Evolutionary conservation across 2,329 filamentous ascomycete species (phyloP), one percentile per base, ranked within the genome.

Genomic region (Claviceps africana): DNA sequence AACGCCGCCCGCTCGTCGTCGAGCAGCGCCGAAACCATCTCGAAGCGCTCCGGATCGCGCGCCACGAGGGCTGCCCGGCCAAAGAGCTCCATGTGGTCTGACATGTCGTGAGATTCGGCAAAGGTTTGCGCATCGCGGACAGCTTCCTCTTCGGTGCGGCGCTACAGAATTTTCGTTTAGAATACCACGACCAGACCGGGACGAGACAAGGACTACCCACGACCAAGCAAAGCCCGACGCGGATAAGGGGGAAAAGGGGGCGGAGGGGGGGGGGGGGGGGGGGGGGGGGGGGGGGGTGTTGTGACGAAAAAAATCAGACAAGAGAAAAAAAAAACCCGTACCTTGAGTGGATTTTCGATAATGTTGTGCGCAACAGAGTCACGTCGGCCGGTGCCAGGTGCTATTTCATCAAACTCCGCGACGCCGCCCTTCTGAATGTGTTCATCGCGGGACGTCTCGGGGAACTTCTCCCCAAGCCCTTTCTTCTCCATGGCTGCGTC

Each of bases 111-210:
- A 9, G 69, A 60, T 13, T 63, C 62, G 28, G 77, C 77, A 58
- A 78, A 80, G 44, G 64, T 61, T 19, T 69, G 65, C 15, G 77
- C 77, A 51, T 77, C 69, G 15, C 58, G 56, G 50, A 57, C 54
- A 17, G 51, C 53, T 30, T 58, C 42, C 13, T 54, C 53, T 13
- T 52, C 49, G 0, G 56, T 70, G 54, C 58, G 54, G 48, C 58
- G 58, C 60, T 62, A 9, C 3, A 28, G 15, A 11, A 19, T 10
- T 21, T 39, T 28, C 28, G 2, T 13, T 44, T 17, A 42, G 39
- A 19, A 10, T 10, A 9, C 10, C 0, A 22, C 2, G 10, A 21
- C 19, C 3, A 22, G 3, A 42, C n/a, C n/a, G n/a, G n/a, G n/a
- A n/a, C n/a, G n/a, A n/a, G n/a, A n/a, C n/a, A n/a, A n/a, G n/a